A percentile compares a stretch with the other conserved stretches of the same genome.
phyloP scores from a whole-genome alignment of 805 yeast species.

The Cyberlindnera xishuangbannaensis region DNA sequence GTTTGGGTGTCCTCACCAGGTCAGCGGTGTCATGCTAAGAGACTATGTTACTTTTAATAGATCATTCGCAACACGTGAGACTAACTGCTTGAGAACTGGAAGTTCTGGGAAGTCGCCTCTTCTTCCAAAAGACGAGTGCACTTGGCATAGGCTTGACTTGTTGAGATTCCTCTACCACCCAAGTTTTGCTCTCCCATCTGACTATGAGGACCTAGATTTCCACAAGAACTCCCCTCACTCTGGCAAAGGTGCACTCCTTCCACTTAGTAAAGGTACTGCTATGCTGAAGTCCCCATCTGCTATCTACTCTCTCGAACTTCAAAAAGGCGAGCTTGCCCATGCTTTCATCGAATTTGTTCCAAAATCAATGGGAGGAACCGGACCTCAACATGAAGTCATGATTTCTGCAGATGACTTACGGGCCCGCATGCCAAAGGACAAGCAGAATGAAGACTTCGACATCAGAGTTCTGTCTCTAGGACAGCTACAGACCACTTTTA shows the following conservation, averaged over 20 bases:
- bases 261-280: constrained; percentile 39
- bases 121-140: constrained; percentile 60
- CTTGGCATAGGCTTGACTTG: constrained; percentile 82
- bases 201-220: constrained; percentile 42
- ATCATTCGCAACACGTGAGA: constrained; percentile 71
- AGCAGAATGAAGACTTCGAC: constrained; percentile 32
- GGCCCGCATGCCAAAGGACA: constrained; percentile 27
- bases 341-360: constrained; percentile 61
- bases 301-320: constrained; percentile 65
- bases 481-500: constrained; percentile 49
- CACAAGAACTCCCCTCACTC: constrained; percentile 23
- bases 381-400: constrained; percentile 47
- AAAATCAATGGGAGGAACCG: constrained; percentile 47
- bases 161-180: constrained; percentile 78
- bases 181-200: constrained; percentile 66
- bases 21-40: constrained; percentile 83
- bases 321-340: constrained; percentile 38
- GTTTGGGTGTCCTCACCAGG: constrained; percentile 90
- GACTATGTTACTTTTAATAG: constrained; percentile 80
- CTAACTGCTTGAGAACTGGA: constrained; percentile 46
- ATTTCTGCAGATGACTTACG: constrained; percentile 44
- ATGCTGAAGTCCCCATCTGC: constrained; percentile 56
- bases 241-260: constrained; percentile 40
- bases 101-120: constrained; percentile 44
- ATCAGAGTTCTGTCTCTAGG: constrained; percentile 55